phyloP scores from a whole-genome alignment of 345 rosid genomes.

The Salix suchowensis region DNA sequence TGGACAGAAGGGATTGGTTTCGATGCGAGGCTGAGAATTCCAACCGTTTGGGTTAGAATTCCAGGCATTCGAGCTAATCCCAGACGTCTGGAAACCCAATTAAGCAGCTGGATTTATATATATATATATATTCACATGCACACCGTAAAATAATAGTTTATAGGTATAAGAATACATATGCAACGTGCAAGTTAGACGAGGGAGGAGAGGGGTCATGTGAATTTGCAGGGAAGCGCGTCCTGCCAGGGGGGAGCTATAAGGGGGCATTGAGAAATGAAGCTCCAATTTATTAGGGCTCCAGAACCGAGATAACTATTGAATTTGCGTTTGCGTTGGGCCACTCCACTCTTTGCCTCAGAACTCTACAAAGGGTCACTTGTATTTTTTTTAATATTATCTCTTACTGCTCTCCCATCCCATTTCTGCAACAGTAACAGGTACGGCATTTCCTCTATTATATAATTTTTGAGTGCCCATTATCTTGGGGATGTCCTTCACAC shows the following conservation, averaged over 20 bases:
- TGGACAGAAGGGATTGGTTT: no score
- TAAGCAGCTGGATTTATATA: background rate
- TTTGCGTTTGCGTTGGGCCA: background rate
- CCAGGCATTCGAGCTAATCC: background rate
- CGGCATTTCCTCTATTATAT: background rate
- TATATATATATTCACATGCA: no score
- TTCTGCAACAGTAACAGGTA: background rate
- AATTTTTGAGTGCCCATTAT: background rate
- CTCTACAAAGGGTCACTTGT: background rate
- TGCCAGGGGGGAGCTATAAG: background rate
- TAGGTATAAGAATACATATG: background rate
- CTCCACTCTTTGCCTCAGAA: background rate
- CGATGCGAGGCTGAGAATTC: no score
- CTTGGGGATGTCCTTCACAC: background rate
- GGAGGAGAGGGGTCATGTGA: constrained; percentile 18
- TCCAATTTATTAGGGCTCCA: background rate
- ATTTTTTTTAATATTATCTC: constrained; percentile 7
- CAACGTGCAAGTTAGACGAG: constrained; percentile 4
- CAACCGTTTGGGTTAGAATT: no score
- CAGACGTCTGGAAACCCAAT: background rate
- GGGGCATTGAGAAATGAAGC: background rate
- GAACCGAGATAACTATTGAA: background rate
- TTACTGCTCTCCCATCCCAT: constrained; percentile 2
- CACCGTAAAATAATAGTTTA: background rate
- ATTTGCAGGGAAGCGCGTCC: constrained; percentile 16